These are phyloP conservation scores for Neoarthrinium moseri DNA, from an alignment of 2,329 filamentous ascomycete species.

Conservation along the genomic window DNA sequence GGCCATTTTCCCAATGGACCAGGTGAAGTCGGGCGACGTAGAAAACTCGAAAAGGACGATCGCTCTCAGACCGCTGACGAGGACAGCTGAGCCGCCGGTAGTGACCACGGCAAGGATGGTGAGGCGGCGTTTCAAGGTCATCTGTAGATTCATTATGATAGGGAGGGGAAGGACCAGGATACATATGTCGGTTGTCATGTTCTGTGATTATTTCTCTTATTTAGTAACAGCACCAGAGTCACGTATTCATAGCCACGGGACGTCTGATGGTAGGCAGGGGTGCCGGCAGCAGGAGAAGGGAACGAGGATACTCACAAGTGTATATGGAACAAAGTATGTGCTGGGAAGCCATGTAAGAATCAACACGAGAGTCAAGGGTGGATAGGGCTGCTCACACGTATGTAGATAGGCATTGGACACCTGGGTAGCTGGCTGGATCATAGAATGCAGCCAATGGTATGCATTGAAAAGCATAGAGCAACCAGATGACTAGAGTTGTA, in stretches of 20 bases:
- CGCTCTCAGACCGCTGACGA: conserved; percentile 36
- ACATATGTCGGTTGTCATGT: conserved; percentile 17
- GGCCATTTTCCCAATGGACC: conserved; percentile 28
- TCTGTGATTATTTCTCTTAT: background rate
- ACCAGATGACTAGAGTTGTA: conserved; percentile 24
- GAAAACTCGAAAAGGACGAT: conserved; percentile 40
- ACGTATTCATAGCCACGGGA: too few species aligned
- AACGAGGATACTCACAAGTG: background rate
- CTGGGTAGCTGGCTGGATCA: conserved; percentile 22
- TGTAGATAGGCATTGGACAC: conserved; percentile 4
- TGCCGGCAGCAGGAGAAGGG: too few species aligned
- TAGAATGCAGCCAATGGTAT: conserved; percentile 27
- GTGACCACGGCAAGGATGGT: conserved; percentile 22
- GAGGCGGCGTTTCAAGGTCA: conserved; percentile 27
- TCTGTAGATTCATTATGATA: conserved; percentile 41
- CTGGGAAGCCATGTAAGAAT: background rate
- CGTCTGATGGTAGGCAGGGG: background rate
- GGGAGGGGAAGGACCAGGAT: conserved; percentile 32
- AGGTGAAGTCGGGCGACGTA: conserved; percentile 23
- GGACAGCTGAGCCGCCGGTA: conserved; percentile 26
- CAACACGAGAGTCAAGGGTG: background rate
- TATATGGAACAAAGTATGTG: background rate
- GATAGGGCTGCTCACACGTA: conserved; percentile 19
- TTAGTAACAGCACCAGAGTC: too few species aligned
- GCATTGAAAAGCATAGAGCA: conserved; percentile 29